Base-by-base conservation (phyloP, 2,329 filamentous ascomycete genomes). In the Nothophoma quercina region DNA sequence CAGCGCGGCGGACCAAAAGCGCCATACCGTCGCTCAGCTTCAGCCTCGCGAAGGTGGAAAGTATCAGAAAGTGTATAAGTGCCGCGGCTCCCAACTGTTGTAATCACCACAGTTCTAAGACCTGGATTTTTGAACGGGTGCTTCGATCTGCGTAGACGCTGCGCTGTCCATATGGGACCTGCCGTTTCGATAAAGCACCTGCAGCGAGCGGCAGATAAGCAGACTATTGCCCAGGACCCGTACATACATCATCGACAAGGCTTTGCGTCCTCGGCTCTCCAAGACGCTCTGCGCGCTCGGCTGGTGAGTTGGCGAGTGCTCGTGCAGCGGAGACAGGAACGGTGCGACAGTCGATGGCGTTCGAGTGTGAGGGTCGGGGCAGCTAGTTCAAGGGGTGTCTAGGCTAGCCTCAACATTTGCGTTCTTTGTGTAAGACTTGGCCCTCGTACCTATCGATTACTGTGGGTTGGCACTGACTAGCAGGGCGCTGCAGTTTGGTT, bases 321-420 rank as follows among this genome's bases (percentile, higher is more conserved):
- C 40, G 40, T 45, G 40, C 41, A 34, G 46, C 45, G 23, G 23
- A 49, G 30, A 18, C 29, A 10, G 13, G 40, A 28, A 51, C 39
- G 33, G 28, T 34, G 33, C 30, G 34, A 33, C 34, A 35, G 34
- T 34, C 26, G 25, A 36, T 28, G 36, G 19, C 19, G 19, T 30
- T 33, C 21, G n/a, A n/a, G 9, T 38, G 30, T 15, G 29, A 35
- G 21, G 39, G 47, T 39, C 47, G 44, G 47, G 47, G 34, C 47
- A 43, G 32, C 33, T 34, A 34, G 38, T 22, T 28, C 36, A 36
- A 49, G 46, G 46, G 46, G 46, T 42, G 46, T 28, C 45, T 41
- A 28, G 30, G 18, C 47, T 44, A 51, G 40, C 33, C 46, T 38
- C 39, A 50, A 50, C 46, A 50, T 21, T 49, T 30, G 38, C 38